These are phyloP conservation scores for Clonostachys rosea DNA, from an alignment of 2,329 filamentous ascomycete species.

Conservation along the genomic window DNA sequence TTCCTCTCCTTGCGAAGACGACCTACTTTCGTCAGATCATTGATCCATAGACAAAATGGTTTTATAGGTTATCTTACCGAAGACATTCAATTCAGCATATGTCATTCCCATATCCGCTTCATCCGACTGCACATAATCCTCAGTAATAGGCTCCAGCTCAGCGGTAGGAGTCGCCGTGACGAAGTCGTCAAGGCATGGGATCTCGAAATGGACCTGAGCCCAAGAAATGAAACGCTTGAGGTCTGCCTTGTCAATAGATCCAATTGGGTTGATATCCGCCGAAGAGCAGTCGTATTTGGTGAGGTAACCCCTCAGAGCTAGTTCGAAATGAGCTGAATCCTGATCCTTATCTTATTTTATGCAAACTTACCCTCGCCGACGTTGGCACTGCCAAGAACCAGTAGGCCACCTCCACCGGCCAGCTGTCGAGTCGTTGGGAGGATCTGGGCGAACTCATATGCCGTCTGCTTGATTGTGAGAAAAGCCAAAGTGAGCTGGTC, in stretches of 20 bases:
- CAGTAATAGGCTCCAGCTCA: constrained; percentile 38
- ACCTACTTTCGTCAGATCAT: background rate
- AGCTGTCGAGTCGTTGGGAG: constrained; percentile 53
- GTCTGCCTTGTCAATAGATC: constrained; percentile 53
- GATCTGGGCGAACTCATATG: constrained; percentile 60
- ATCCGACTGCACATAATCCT: constrained; percentile 12
- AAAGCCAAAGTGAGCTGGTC: background rate
- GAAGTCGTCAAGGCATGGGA: constrained; percentile 62
- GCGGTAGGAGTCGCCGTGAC: constrained; percentile 52
- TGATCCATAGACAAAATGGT: background rate
- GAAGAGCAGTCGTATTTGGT: constrained; percentile 23
- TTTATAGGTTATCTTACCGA: constrained; percentile 14
- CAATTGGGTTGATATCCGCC: constrained; percentile 6
- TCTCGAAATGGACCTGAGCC: constrained; percentile 46
- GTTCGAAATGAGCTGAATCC: background rate
- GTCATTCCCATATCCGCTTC: constrained; percentile 32
- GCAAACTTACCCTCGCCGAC: constrained; percentile 6
- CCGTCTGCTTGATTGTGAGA: constrained; percentile 7
- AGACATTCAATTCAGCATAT: constrained; percentile 31
- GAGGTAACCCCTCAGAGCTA: constrained; percentile 3
- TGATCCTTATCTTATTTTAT: background rate
- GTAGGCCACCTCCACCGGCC: constrained; percentile 44
- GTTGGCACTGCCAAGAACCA: constrained; percentile 46
- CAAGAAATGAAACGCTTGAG: constrained; percentile 61
- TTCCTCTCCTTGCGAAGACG: constrained; percentile 31